phyloP scores from a whole-genome alignment of 2,329 filamentous ascomycete genomes.

The Verticillium longisporum region DNA sequence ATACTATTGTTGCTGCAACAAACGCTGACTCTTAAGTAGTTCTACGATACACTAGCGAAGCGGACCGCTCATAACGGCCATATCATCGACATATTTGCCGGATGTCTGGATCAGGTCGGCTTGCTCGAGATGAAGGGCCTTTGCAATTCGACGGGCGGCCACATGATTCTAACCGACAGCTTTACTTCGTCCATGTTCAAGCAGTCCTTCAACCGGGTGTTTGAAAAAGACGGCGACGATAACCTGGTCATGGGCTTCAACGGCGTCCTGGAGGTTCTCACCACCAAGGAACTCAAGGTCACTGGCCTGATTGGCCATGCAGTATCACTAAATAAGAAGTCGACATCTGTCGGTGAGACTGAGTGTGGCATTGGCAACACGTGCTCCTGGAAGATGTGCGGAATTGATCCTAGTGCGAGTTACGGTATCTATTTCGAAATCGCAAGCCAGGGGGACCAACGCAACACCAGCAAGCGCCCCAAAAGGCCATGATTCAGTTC shows the following conservation, averaged over 20 bases:
- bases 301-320: constrained; percentile 96
- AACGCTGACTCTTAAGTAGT: constrained; percentile 40
- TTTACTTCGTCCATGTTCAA: constrained; percentile 99
- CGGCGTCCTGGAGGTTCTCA: constrained; percentile 88
- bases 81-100: constrained; percentile 95
- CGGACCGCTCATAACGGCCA: constrained; percentile 94
- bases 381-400: constrained; percentile 99
- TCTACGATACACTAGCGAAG: constrained; percentile 92
- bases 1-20: not conserved
- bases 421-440: constrained; percentile 98
- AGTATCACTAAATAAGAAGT: constrained; percentile 96
- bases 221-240: constrained; percentile 92
- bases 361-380: constrained; percentile 98
- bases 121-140: constrained; percentile 97
- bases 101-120: constrained; percentile 94
- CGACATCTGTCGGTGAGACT: constrained; percentile 90
- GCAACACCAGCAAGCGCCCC: constrained; percentile 76
- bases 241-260: constrained; percentile 98
- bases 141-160: constrained; percentile 90
- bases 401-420: constrained; percentile 87
- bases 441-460: constrained; percentile 85
- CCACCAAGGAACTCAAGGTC: constrained; percentile 96
- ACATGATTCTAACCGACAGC: constrained; percentile 97
- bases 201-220: constrained; percentile 94
- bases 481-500: constrained; percentile 96